Percentiles rank a stretch among this genome's conserved stretches.
Conservation (phyloP, 208 protist species). For the Leishmania martiniquensis region DNA sequence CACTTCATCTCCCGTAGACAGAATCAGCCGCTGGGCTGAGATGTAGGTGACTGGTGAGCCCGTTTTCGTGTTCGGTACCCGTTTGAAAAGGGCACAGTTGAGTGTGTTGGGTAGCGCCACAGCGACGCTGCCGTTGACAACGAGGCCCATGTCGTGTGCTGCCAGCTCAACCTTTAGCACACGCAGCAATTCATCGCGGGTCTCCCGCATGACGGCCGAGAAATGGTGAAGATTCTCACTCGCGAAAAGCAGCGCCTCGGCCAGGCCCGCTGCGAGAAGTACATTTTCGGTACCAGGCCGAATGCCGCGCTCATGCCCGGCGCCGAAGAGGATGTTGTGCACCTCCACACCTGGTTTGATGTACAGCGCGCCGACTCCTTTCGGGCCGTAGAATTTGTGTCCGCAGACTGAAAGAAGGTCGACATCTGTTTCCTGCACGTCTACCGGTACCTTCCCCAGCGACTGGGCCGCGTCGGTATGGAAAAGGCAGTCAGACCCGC, state of each 20-base stretch:
- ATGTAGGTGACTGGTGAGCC: slow-evolving; percentile 58
- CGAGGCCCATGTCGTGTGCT: slow-evolving; percentile 60
- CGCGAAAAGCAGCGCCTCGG: slow-evolving; percentile 65
- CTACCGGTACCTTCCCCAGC: slow-evolving; percentile 97
- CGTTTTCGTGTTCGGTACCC: slow-evolving; percentile 31
- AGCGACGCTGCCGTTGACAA: slow-evolving; percentile 66
- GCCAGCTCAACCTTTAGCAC: slow-evolving; percentile 60
- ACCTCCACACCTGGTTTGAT: slow-evolving; percentile 59
- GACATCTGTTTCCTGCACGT: slow-evolving; percentile 92
- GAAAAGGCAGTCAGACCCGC: slow-evolving; percentile 68
- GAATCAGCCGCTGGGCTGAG: slow-evolving; percentile 68
- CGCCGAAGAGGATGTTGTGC: slow-evolving; percentile 76
- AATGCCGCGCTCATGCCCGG: slow-evolving; percentile 79
- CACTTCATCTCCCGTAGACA: slow-evolving; percentile 64
- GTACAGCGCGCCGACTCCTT: slow-evolving; percentile 87
- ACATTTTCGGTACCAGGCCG: slow-evolving; percentile 91
- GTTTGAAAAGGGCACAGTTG: slow-evolving; percentile 79
- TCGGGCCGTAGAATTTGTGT: slow-evolving; percentile 99
- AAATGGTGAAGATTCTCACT: slow-evolving; percentile 40
- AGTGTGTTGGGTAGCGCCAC: slow-evolving; percentile 84
- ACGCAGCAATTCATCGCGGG: slow-evolving; percentile 62
- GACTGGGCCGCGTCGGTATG: slow-evolving; percentile 97
- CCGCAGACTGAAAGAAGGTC: slow-evolving; percentile 97
- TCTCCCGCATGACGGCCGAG: slow-evolving; percentile 49
- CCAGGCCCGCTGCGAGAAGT: slow-evolving; percentile 73